phyloP scores from a whole-genome alignment of 2,329 filamentous ascomycete species.

The Rutstroemia sp. region DNA sequence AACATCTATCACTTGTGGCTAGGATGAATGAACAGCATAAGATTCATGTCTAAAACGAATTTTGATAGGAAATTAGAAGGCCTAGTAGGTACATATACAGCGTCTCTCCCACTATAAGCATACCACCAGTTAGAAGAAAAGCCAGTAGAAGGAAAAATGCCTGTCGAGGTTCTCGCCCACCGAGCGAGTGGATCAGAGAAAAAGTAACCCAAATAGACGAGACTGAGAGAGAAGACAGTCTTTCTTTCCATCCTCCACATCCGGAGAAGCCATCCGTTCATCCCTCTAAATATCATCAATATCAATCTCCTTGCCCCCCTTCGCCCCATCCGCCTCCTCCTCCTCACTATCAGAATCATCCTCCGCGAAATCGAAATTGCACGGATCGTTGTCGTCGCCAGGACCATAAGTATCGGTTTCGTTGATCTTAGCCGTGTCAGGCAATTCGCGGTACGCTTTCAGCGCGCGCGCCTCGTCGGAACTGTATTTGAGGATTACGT shows the following conservation, averaged over 20 bases:
- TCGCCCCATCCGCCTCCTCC: conserved; percentile 37
- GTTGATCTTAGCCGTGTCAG: conserved; percentile 99
- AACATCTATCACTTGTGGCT: background rate
- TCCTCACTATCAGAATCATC: conserved; percentile 62
- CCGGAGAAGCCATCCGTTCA: background rate
- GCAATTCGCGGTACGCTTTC: conserved; percentile 95
- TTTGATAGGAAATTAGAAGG: conserved; percentile 12
- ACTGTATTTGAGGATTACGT: conserved; percentile 91
- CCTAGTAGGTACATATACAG: conserved; percentile 23
- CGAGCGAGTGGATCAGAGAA: conserved; percentile 14
- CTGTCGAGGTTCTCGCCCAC: conserved; percentile 30
- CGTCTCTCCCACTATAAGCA: conserved; percentile 44
- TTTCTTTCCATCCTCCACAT: conserved; percentile 28
- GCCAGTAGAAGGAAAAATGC: conserved; percentile 23
- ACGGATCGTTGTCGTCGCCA: conserved; percentile 79
- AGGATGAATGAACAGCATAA: background rate
- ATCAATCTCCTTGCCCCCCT: conserved; percentile 70
- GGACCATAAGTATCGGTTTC: conserved; percentile 93
- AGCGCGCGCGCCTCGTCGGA: conserved; percentile 91
- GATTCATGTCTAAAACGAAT: background rate
- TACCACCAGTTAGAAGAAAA: conserved; percentile 22
- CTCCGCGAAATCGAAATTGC: conserved; percentile 98
- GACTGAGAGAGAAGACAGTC: conserved; percentile 62
- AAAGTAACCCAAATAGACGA: conserved; percentile 19
- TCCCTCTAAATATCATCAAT: conserved; percentile 79